Base-by-base conservation (phyloP, 2,329 filamentous ascomycete species). In the Botrytis deweyae region DNA sequence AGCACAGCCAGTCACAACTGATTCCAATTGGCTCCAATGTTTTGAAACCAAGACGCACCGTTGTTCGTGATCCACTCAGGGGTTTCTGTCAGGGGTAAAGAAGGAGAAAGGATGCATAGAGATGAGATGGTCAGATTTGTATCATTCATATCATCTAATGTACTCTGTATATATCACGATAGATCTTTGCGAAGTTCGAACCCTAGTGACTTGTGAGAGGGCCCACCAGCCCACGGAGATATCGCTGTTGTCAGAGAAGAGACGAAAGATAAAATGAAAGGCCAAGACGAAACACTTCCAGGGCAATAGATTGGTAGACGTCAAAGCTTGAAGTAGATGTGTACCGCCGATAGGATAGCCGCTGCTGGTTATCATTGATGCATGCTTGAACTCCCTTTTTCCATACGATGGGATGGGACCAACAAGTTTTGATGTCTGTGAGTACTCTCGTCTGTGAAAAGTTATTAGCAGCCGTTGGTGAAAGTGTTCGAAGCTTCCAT, bases 101-200 rank as follows among this genome's bases (percentile, higher is more conserved):
- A 40, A 44, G 42, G 20, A 49, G 7, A 49, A 36, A 38, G 12
- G 12, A 36, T n/a, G 22, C 20, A 33, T 33, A 16, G 42, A 46
- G 64, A 66, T 66, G 64, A 44, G 38, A 61, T 59, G 67, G 52
- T 70, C 67, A 44, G 46, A 68, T 68, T 49, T 55, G 38, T n/a
- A 22, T 38, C 29, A 38, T 42, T 58, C 18, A 40, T 25, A 33
- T 67, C n/a, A 36, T 38, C 20, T 52, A 38, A n/a, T n/a, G n/a
- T n/a, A n/a, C n/a, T n/a, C n/a, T n/a, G n/a, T n/a, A n/a, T 59
- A 44, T 66, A 58, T 70, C 67, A 59, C 38, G 52, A 70, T 59
- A 59, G 42, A 66, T 66, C 42, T 49, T 38, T n/a, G 63, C 29
- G 25, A n/a, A n/a, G n/a, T n/a, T n/a, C n/a, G n/a, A 66, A 33